Evolutionary conservation across 1,139 yeast species (phyloP).

Genomic region (Taiozyma sp.): DNA sequence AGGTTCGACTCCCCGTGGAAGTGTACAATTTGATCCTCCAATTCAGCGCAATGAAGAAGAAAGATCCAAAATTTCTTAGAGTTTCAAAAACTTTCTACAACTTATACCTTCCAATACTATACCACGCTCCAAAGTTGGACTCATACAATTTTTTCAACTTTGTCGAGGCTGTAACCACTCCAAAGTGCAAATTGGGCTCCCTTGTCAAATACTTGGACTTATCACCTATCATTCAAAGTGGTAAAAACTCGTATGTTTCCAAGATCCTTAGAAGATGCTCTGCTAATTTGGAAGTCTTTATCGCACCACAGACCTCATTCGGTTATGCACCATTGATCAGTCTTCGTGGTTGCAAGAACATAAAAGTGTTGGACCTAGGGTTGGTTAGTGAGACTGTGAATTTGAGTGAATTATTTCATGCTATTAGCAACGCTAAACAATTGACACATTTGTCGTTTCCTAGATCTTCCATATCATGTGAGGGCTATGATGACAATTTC

Average conservation of each 20-base stretch:
- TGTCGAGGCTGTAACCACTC: conserved; percentile 59
- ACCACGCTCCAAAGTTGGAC: conserved; percentile 54
- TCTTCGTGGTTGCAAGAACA: conserved; percentile 59
- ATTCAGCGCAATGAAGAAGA: conserved; percentile 28
- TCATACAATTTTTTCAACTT: conserved; percentile 68
- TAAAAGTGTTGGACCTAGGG: conserved; percentile 72
- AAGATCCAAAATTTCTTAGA: conserved; percentile 49
- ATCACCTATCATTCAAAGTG: conserved; percentile 78
- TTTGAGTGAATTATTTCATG: conserved; percentile 68
- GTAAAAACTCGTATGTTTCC: conserved; percentile 90
- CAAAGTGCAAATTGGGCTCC: conserved; percentile 28
- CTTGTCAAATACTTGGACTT: conserved; percentile 59
- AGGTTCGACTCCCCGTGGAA: conserved; percentile 37
- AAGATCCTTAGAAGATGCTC: conserved; percentile 75
- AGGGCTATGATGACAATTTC: conserved; percentile 40
- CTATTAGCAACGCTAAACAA: conserved; percentile 57
- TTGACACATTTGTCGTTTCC: conserved; percentile 84
- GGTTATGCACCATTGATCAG: conserved; percentile 86
- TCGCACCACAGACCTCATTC: conserved; percentile 94
- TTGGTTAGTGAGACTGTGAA: conserved; percentile 90
- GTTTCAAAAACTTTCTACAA: conserved; percentile 60
- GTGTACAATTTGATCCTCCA: conserved; percentile 49
- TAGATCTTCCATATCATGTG: conserved; percentile 77
- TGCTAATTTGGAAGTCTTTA: conserved; percentile 54
- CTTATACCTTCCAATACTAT: conserved; percentile 57